phyloP scores from a whole-genome alignment of 805 yeast species.

The Starmerella vaccinii region DNA sequence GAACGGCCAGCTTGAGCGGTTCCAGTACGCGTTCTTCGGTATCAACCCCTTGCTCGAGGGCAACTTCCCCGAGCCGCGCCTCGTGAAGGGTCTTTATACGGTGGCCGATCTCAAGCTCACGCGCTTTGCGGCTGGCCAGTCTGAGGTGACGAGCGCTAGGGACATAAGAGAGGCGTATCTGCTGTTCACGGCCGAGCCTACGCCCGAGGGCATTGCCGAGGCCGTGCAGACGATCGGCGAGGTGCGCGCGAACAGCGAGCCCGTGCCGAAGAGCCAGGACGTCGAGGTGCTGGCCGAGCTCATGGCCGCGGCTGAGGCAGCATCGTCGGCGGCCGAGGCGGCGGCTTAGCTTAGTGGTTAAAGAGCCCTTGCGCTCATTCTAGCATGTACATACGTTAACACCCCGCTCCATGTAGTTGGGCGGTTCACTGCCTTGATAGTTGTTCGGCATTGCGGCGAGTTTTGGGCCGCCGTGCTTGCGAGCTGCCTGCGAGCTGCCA shows the following conservation, averaged over 20 bases:
- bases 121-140: conserved; percentile 36
- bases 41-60: conserved; percentile 59
- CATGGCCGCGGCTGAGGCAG: conserved; percentile 14
- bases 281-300: conserved; percentile 26
- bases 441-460: too few species aligned
- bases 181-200: conserved; percentile 39
- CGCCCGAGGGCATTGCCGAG: conserved; percentile 34
- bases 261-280: conserved; percentile 23
- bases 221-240: conserved; percentile 37
- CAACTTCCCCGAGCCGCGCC: conserved; percentile 47
- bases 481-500: too few species aligned
- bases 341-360: too few species aligned
- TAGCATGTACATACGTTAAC: conserved; percentile 2
- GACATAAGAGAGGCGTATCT: conserved; percentile 41
- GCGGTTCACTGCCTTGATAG: background rate
- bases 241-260: conserved; percentile 36
- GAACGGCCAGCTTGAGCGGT: conserved; percentile 61
- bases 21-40: conserved; percentile 78
- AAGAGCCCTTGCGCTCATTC: too few species aligned
- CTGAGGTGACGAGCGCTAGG: conserved; percentile 19
- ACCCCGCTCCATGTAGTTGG: background rate
- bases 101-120: conserved; percentile 60
- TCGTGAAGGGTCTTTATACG: conserved; percentile 55
- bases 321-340: background rate
- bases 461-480: too few species aligned